Conservation (phyloP, 495 filamentous ascomycete species). For the Choiromyces venosus region DNA sequence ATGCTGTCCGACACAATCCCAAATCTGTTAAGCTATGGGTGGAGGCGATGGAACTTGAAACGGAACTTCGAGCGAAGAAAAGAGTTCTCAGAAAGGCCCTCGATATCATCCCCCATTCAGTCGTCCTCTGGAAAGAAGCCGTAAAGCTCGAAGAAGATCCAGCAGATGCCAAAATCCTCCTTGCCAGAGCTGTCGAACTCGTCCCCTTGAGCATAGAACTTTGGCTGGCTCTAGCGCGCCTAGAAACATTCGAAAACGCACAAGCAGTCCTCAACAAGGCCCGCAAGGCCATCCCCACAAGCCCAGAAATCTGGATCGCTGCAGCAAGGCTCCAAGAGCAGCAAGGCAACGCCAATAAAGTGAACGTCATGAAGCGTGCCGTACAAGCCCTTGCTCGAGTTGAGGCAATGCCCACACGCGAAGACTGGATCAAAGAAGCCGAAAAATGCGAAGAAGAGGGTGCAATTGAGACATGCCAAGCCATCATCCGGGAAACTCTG, state of each 20-base stretch:
- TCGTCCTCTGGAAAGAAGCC: conserved; percentile 93
- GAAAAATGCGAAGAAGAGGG: conserved; percentile 93
- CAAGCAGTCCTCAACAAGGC: conserved; percentile 93
- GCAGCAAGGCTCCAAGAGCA: conserved; percentile 89
- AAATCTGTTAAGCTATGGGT: conserved; percentile 87
- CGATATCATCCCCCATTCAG: conserved; percentile 82
- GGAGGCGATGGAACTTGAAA: conserved; percentile 89
- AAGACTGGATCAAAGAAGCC: conserved; percentile 94
- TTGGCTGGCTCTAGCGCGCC: conserved; percentile 85
- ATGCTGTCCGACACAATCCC: conserved; percentile 84
- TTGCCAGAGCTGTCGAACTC: conserved; percentile 89
- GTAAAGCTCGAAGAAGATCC: conserved; percentile 90
- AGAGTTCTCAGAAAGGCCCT: conserved; percentile 83
- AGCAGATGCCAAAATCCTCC: conserved; percentile 74
- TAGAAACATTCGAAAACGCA: conserved; percentile 83
- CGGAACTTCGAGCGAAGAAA: conserved; percentile 72
- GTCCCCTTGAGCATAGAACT: conserved; percentile 89
- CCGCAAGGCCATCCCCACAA: conserved; percentile 84
- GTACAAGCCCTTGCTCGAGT: conserved; percentile 83
- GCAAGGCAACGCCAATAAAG: conserved; percentile 64
- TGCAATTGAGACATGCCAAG: conserved; percentile 74
- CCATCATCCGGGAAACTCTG: conserved; percentile 86
- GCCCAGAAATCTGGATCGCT: conserved; percentile 92
- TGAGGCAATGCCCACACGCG: conserved; percentile 90
- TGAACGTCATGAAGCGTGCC: conserved; percentile 91